Percentiles rank a stretch among this genome's conserved stretches.
Evolutionary conservation across 2,329 filamentous ascomycete species (phyloP).

Genomic region (Alternaria angustiovoidea): DNA sequence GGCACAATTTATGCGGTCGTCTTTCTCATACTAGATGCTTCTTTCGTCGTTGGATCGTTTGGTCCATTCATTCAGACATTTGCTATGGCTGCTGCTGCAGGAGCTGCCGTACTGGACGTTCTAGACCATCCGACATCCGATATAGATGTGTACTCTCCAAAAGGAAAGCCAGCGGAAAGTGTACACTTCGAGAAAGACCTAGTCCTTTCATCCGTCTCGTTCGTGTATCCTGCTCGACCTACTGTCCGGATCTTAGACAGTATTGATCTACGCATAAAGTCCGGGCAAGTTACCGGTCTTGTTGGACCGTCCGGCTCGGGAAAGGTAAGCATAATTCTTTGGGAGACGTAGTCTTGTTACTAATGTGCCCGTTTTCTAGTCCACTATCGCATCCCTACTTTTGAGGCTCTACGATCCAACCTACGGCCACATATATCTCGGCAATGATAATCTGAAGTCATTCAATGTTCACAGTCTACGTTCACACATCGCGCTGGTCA

Average conservation of each 20-base stretch:
- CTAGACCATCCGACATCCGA: constrained; percentile 52
- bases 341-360: background rate
- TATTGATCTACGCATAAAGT: constrained; percentile 47
- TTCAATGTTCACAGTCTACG: constrained; percentile 45
- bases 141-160: constrained; percentile 51
- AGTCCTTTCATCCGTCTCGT: constrained; percentile 50
- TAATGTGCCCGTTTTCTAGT: constrained; percentile 45
- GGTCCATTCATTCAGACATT: constrained; percentile 68
- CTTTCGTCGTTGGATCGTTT: constrained; percentile 69
- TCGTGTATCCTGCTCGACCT: constrained; percentile 56
- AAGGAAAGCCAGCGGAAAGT: constrained; percentile 29
- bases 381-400: constrained; percentile 55
- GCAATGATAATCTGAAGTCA: constrained; percentile 34
- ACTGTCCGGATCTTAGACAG: constrained; percentile 51
- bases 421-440: constrained; percentile 39
- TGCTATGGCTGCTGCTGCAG: constrained; percentile 62
- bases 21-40: constrained; percentile 70
- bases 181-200: constrained; percentile 43
- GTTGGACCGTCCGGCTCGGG: constrained; percentile 56
- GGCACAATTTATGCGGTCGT: constrained; percentile 70
- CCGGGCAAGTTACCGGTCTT: constrained; percentile 55
- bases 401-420: constrained; percentile 51
- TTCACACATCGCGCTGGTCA: constrained; percentile 44
- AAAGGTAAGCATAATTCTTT: constrained; percentile 6
- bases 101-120: constrained; percentile 56